A percentile compares a stretch with the other conserved stretches of the same genome.
These are phyloP conservation scores for Malus domestica DNA, from an alignment of 306 rosid species.

Conservation along the genomic window ASM211411v1 NC_041795.1:31271501-31272000, in stretches of 20 bases:
- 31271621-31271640: too few species aligned
- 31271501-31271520: conserved; percentile 28
- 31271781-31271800: conserved; percentile 2
- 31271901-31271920: conserved; percentile 6
- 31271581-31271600: neutral
- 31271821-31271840: conserved; percentile 9
- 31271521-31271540: conserved; percentile 26
- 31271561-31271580: too few species aligned
- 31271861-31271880: conserved; percentile 20
- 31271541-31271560: conserved; percentile 2
- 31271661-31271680: too few species aligned
- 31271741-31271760: too few species aligned
- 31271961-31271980: neutral
- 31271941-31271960: neutral
- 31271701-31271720: too few species aligned
- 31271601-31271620: neutral
- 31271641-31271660: too few species aligned
- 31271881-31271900: conserved; percentile 25
- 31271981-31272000: neutral
- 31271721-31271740: too few species aligned
- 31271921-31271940: conserved; percentile 8
- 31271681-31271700: too few species aligned
- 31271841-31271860: conserved; percentile 21
- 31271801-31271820: neutral
- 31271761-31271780: conserved; percentile 18